Evolutionary conservation across 108 stramenopile species (phyloP).

Genomic region (Cylindrotheca closterium): DNA sequence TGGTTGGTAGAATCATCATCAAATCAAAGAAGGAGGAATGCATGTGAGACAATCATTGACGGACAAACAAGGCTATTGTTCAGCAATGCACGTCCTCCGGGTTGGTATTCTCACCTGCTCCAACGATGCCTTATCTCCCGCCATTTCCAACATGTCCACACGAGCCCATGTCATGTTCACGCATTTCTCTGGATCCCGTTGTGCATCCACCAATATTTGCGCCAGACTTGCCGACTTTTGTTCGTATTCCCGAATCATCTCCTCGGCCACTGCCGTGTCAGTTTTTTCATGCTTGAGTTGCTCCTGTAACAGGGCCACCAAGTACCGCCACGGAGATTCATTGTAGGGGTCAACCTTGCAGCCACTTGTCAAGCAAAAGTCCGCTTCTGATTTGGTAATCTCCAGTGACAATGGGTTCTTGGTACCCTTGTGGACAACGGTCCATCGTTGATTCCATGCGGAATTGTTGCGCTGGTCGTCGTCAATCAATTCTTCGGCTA

Average conservation of each 20-base stretch:
- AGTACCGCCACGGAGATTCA: slow-evolving; percentile 84
- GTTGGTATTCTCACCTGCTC: too few species aligned
- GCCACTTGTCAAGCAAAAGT: slow-evolving; percentile 53
- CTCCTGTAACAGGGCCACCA: slow-evolving; percentile 74
- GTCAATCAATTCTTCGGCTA: slow-evolving; percentile 54
- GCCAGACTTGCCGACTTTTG: slow-evolving; percentile 11
- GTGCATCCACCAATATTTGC: slow-evolving; percentile 17
- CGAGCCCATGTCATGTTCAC: slow-evolving; percentile 54
- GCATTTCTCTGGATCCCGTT: slow-evolving; percentile 42
- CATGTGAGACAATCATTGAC: too few species aligned
- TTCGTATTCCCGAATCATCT: slow-evolving; percentile 15
- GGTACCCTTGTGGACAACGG: slow-evolving; percentile 67
- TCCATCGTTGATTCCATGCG: slow-evolving; percentile 99
- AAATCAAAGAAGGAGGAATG: too few species aligned
- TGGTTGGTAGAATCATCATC: too few species aligned
- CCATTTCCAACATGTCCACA: slow-evolving; percentile 68
- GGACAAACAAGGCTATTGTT: too few species aligned
- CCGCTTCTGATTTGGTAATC: slow-evolving; percentile 44
- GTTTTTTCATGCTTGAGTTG: slow-evolving; percentile 26
- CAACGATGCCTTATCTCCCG: slow-evolving; percentile 44
- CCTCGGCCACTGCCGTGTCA: not conserved
- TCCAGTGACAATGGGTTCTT: slow-evolving; percentile 32
- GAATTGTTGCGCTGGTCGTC: slow-evolving; percentile 95
- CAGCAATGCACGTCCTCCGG: too few species aligned
- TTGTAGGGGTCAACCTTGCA: slow-evolving; percentile 79